Percentiles rank a stretch among this genome's conserved stretches.
Evolutionary conservation across 495 filamentous ascomycete genomes (phyloP).

Genomic region (Mytilinidion resinicola): DNA sequence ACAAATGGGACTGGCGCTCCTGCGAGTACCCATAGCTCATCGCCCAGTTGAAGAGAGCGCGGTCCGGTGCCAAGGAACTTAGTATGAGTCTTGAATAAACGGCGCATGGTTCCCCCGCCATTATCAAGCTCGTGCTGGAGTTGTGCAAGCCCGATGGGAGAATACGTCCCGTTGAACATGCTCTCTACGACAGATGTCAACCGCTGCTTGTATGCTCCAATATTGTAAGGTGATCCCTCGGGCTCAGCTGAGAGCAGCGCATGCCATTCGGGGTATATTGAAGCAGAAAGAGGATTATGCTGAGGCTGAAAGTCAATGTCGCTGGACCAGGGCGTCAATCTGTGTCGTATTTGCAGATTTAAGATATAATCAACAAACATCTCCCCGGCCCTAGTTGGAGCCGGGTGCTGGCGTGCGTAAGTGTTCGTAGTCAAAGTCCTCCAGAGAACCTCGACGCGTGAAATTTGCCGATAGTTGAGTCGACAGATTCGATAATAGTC

Average conservation of each 20-base stretch:
- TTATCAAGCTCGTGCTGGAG: slow-evolving; percentile 21
- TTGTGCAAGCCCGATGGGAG: slow-evolving; percentile 19
- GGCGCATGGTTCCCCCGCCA: slow-evolving; percentile 14
- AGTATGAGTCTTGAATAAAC: slow-evolving; percentile 11
- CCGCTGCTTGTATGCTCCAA: slow-evolving; percentile 7
- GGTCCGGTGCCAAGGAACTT: slow-evolving; percentile 17
- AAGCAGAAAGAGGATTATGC: slow-evolving; percentile 17
- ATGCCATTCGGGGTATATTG: slow-evolving; percentile 22
- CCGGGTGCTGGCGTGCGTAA: slow-evolving; percentile 13
- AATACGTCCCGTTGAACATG: slow-evolving; percentile 23
- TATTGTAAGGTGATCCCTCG: slow-evolving; percentile 3
- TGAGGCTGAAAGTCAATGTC: slow-evolving; percentile 21
- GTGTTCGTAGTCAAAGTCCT: slow-evolving; percentile 18
- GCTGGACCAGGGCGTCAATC: slow-evolving; percentile 24
- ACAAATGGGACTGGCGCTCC: slow-evolving; percentile 12
- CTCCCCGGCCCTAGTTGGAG: slow-evolving; percentile 5
- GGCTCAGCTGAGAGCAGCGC: slow-evolving; percentile 16
- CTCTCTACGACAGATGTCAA: slow-evolving; percentile 14
- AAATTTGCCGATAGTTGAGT: background rate
- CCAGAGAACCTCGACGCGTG: slow-evolving; percentile 21
- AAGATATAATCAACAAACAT: slow-evolving; percentile 25
- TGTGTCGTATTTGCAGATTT: slow-evolving; percentile 21
- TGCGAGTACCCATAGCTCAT: slow-evolving; percentile 21
- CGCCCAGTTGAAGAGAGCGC: slow-evolving; percentile 6
- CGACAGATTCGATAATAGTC: slow-evolving; percentile 6